Conservation (phyloP, 495 filamentous ascomycete genomes). For the Lasiosphaeris hirsuta region DNA sequence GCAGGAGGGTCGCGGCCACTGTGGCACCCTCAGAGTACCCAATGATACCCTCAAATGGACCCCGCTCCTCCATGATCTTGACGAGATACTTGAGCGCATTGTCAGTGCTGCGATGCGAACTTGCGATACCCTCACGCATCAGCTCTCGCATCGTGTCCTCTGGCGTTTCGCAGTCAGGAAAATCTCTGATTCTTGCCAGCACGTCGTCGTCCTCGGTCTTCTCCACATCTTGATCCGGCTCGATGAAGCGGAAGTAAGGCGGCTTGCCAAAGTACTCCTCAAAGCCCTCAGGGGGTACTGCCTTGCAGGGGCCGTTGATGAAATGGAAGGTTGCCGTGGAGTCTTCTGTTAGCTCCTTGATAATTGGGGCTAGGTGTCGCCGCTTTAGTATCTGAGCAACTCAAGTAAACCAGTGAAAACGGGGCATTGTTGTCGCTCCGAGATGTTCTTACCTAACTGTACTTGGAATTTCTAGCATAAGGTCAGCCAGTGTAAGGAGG, state of each 20-base stretch:
- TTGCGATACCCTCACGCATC: constrained; percentile 46
- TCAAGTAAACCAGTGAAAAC: neutral
- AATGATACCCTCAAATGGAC: constrained; percentile 52
- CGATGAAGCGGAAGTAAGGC: constrained; percentile 51
- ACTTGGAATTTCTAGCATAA: constrained; percentile 48
- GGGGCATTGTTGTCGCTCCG: neutral
- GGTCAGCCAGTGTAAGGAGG: constrained; percentile 18
- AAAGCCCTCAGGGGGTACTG: constrained; percentile 46
- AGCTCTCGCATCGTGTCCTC: constrained; percentile 52
- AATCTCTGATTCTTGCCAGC: constrained; percentile 48
- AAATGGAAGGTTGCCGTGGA: constrained; percentile 44
- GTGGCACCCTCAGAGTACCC: constrained; percentile 62
- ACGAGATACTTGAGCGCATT: constrained; percentile 43
- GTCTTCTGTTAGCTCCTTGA: constrained; percentile 46
- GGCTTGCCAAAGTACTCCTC: constrained; percentile 52
- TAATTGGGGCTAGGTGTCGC: constrained; percentile 35
- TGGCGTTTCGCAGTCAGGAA: constrained; percentile 44
- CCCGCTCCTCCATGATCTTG: constrained; percentile 48
- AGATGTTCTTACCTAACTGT: constrained; percentile 39
- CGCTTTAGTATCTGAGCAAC: neutral
- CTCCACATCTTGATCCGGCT: constrained; percentile 39
- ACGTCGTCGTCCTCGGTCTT: constrained; percentile 43
- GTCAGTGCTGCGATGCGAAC: constrained; percentile 39
- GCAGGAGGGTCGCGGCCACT: constrained; percentile 53
- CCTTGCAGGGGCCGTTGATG: constrained; percentile 46